Evolutionary conservation across 2,329 filamentous ascomycete species (phyloP), one percentile per base, ranked within the genome.

Genomic region (Fusarium aywerte): DNA sequence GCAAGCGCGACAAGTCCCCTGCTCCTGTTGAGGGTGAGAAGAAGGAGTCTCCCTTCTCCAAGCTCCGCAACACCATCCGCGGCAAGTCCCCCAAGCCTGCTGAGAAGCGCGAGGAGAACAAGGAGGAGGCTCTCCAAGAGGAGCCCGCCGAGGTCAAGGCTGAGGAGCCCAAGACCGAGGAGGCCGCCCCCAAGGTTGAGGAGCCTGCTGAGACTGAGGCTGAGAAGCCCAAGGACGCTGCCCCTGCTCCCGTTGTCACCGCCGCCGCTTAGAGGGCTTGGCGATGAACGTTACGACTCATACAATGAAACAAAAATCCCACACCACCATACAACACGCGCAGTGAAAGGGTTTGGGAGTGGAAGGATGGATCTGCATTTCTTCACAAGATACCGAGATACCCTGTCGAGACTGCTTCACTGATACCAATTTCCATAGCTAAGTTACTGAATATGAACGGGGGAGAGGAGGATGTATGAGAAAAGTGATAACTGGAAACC

Each of bases 1-100:
- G 92, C 74, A 91, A 92, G 86, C 95, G 95, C 85, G 89, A 91
- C 78, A 86, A 86, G 80, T 80, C 79, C 33, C 77, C 81, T 43
- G 74, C 80, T 33, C 85, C 85, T 2, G 89, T 89, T 68, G 84
- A 88, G 72, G 89, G 91, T 76, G 84, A 87, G 79, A 86, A 86
- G 82, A 68, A 71, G 65, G 84, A 83, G 67, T 81, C 82, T 58
- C 80, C 84, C 54, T 88, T 88, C 83, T 88, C 85, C 58, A 87
- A 87, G 84, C 79, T 89, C 74, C 83, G 83, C 72, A 83, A 83
- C 73, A 86, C 84, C 68, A 85, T 86, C 80, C 85, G 84, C 77
- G 73, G 76, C 75, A 82, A 82, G 79, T 68, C 71, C 25, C 66
- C 80, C 72, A 83, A 82, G 67, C 56, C 77, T 52, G 72, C 73